These are phyloP conservation scores for Solanum hybrid DNA, from an alignment of 305 asterid genomes.

Conservation along the genomic window DNA sequence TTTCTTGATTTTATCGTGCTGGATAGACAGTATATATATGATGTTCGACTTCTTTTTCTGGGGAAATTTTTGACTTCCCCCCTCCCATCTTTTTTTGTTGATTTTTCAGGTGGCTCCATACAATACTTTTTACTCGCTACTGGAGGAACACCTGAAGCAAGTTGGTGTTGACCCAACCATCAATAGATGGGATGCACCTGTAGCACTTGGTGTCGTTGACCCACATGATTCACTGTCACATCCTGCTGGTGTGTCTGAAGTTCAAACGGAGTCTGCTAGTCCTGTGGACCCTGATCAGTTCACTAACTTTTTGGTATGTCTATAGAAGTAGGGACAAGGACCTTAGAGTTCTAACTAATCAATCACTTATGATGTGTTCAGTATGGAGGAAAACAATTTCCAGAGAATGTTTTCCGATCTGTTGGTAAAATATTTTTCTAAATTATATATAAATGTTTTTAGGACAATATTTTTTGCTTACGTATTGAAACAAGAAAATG, in stretches of 20 bases:
- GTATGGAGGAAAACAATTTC: not conserved
- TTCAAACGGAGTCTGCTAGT: conserved; percentile 77
- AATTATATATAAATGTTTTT: not conserved
- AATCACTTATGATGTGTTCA: not conserved
- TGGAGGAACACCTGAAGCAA: conserved; percentile 79
- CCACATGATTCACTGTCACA: conserved; percentile 96
- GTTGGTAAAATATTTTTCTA: not conserved
- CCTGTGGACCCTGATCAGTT: conserved; percentile 80
- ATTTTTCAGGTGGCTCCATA: conserved; percentile 80
- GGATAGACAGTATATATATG: not conserved
- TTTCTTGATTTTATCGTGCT: not conserved
- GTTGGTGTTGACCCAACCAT: conserved; percentile 65
- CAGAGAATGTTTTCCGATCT: not conserved
- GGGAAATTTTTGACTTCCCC: not conserved
- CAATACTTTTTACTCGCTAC: conserved; percentile 69
- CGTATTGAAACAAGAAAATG: not conserved
- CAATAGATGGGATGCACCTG: conserved; percentile 81
- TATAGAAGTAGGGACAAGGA: not conserved
- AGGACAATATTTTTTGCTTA: not conserved
- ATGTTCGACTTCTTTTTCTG: not conserved
- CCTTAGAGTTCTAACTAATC: not conserved
- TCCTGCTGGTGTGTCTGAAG: conserved; percentile 94
- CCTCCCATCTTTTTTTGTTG: not conserved
- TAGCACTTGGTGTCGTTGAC: conserved; percentile 83
- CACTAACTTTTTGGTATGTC: conserved; percentile 64